Conservation (phyloP, 1,284 basidiomycete genomes). For the Malassezia pachydermatis region DNA sequence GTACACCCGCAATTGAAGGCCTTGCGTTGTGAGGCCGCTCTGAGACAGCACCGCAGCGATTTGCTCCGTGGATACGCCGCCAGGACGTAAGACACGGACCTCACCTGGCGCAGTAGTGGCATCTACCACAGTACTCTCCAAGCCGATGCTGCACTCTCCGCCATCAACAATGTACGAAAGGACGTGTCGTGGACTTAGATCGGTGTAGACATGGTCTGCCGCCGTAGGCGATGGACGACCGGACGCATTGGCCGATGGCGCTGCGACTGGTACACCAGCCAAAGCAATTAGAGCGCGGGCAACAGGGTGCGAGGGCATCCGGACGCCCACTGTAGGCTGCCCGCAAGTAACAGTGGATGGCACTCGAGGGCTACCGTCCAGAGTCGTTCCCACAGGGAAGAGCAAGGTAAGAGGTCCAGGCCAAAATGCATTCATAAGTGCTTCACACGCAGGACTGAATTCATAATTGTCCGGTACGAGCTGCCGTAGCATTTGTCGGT, state of each 20-base stretch:
- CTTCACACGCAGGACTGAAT: conserved; percentile 19
- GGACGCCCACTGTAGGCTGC: conserved; percentile 73
- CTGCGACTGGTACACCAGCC: conserved; percentile 69
- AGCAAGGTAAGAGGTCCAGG: conserved; percentile 86
- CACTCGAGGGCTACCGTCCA: conserved; percentile 18
- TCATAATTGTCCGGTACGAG: conserved; percentile 51
- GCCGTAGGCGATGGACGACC: conserved; percentile 87
- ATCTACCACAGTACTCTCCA: conserved; percentile 93
- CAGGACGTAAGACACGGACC: conserved; percentile 76
- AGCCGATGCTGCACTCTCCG: conserved; percentile 75
- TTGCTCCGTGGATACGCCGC: conserved; percentile 83
- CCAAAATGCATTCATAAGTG: conserved; percentile 70
- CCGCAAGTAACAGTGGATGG: conserved; percentile 56
- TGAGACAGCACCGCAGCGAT: conserved; percentile 21
- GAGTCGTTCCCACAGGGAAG: conserved; percentile 57
- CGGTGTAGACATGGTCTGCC: conserved; percentile 73
- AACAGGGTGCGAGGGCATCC: conserved; percentile 88
- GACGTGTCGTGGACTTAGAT: conserved; percentile 54
- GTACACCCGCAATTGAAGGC: conserved; percentile 34
- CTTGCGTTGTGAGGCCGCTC: not conserved
- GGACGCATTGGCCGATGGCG: conserved; percentile 88
- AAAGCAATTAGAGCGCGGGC: conserved; percentile 77
- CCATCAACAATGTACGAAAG: conserved; percentile 78
- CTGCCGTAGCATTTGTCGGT: conserved; percentile 60
- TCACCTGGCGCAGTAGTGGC: conserved; percentile 55